phyloP scores from a whole-genome alignment of 192 early-diverging fungal genomes.

The Backusella tarrabulga region DNA sequence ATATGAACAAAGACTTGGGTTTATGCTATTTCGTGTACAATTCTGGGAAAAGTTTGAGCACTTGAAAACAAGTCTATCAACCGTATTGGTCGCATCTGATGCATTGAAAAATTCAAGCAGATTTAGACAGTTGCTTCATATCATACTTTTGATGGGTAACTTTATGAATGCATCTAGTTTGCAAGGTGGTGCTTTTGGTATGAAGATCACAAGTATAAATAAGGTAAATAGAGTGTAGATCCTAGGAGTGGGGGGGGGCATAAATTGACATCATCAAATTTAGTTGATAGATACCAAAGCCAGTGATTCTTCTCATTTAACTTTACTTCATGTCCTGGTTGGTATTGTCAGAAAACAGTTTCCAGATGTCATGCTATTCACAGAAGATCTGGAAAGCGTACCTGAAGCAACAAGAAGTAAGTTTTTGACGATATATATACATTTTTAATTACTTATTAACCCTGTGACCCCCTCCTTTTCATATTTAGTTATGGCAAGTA shows the following conservation, averaged over 20 bases:
- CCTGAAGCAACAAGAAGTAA: slow-evolving; percentile 65
- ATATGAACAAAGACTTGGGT: slow-evolving; percentile 67
- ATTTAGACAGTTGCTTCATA: slow-evolving; percentile 66
- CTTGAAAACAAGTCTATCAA: slow-evolving; percentile 50
- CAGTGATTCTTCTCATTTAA: slow-evolving; percentile 59
- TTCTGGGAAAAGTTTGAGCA: slow-evolving; percentile 65
- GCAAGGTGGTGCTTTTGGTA: slow-evolving; percentile 82
- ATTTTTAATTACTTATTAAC: not conserved
- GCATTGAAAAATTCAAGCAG: slow-evolving; percentile 58
- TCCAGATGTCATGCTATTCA: slow-evolving; percentile 57
- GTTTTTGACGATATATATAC: not conserved
- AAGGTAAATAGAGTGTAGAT: slow-evolving; percentile 42
- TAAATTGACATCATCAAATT: too few relatives aligned
- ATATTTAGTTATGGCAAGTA: slow-evolving; percentile 23
- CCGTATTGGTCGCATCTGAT: slow-evolving; percentile 59
- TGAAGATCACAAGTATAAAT: slow-evolving; percentile 77
- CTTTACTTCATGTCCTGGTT: slow-evolving; percentile 72
- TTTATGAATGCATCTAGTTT: slow-evolving; percentile 78
- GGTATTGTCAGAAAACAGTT: slow-evolving; percentile 60
- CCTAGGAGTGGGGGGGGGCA: too few relatives aligned
- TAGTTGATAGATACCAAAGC: slow-evolving; percentile 79
- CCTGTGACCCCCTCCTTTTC: not conserved
- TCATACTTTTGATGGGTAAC: slow-evolving; percentile 77
- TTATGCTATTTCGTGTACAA: slow-evolving; percentile 60
- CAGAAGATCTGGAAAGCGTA: slow-evolving; percentile 62